Evolutionary conservation across 805 yeast genomes (phyloP).

Genomic region (Schizosaccharomyces cryophilus): DNA sequence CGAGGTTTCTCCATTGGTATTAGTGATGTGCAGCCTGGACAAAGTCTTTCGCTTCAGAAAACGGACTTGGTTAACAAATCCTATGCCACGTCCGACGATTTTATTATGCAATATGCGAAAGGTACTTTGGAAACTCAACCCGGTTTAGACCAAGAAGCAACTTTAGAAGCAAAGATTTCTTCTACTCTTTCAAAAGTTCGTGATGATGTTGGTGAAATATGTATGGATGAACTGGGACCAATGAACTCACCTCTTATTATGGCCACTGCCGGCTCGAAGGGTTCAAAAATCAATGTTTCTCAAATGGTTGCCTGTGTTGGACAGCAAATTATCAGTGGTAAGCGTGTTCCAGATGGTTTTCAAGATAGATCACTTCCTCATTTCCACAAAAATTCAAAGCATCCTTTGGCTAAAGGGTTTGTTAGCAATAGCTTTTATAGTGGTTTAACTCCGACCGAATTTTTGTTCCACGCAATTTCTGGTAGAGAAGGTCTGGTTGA

Average conservation of each 20-base stretch:
- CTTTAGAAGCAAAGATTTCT: conserved; percentile 91
- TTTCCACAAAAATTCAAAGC: conserved; percentile 80
- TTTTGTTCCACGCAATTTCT: conserved; percentile 91
- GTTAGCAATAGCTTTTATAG: conserved; percentile 86
- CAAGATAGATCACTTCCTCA: conserved; percentile 96
- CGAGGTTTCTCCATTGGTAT: conserved; percentile 95
- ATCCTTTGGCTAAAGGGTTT: conserved; percentile 94
- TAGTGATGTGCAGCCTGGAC: conserved; percentile 87
- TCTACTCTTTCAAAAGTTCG: conserved; percentile 88
- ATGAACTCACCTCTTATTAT: conserved; percentile 89
- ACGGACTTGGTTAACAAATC: conserved; percentile 79
- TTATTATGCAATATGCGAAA: conserved; percentile 48
- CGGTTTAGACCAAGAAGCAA: conserved; percentile 96
- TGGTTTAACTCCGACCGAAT: conserved; percentile 90
- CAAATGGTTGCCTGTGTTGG: conserved; percentile 99
- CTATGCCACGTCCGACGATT: conserved; percentile 70
- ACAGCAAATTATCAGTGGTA: conserved; percentile 94
- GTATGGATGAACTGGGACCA: conserved; percentile 72
- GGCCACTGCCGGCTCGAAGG: conserved; percentile 99
- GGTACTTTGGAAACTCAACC: conserved; percentile 95
- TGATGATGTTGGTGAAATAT: conserved; percentile 96
- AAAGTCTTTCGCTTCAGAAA: conserved; percentile 46
- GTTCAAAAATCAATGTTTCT: conserved; percentile 90
- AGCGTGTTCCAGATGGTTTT: conserved; percentile 99
- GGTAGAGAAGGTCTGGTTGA: conserved; percentile 99